Percentiles rank a stretch among this genome's conserved stretches.
Conservation (phyloP, 1,139 yeast species). For the Nakaseomyces kungkrabaensis region DNA sequence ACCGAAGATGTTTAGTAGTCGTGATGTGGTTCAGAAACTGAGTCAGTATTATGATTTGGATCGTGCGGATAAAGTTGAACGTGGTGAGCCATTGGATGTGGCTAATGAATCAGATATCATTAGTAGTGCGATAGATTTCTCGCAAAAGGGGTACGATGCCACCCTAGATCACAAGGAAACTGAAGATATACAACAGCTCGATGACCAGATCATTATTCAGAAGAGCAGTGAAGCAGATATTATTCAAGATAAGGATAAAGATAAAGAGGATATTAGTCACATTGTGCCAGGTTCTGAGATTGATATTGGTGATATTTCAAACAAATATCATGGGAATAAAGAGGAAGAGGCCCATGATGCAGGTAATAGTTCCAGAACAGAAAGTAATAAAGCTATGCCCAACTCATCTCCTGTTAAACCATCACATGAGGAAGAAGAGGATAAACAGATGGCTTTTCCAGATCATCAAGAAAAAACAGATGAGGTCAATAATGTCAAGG, state of each 20-base stretch:
- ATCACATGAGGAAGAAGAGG: not conserved
- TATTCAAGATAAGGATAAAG: too few relatives aligned
- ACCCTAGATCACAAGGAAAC: not conserved
- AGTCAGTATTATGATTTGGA: slow-evolving; percentile 42
- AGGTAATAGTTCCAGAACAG: not conserved
- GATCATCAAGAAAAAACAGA: not conserved
- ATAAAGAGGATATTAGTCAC: not conserved
- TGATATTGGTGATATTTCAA: not conserved
- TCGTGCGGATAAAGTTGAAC: not conserved
- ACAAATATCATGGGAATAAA: not conserved
- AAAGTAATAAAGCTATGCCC: not conserved
- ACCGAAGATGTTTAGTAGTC: slow-evolving; percentile 33
- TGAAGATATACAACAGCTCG: not conserved
- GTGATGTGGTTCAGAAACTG: slow-evolving; percentile 53
- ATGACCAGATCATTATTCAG: not conserved
- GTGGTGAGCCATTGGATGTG: not conserved
- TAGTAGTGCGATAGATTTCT: not conserved
- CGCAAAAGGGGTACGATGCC: not conserved
- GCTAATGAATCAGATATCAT: not conserved
- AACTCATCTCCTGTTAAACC: not conserved
- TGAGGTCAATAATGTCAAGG: not conserved
- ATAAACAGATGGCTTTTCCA: not conserved
- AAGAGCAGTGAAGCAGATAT: not conserved
- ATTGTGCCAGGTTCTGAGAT: not conserved
- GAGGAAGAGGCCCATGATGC: not conserved